Evolutionary conservation across 805 yeast genomes (phyloP).

Genomic region (Komagataella populi): DNA sequence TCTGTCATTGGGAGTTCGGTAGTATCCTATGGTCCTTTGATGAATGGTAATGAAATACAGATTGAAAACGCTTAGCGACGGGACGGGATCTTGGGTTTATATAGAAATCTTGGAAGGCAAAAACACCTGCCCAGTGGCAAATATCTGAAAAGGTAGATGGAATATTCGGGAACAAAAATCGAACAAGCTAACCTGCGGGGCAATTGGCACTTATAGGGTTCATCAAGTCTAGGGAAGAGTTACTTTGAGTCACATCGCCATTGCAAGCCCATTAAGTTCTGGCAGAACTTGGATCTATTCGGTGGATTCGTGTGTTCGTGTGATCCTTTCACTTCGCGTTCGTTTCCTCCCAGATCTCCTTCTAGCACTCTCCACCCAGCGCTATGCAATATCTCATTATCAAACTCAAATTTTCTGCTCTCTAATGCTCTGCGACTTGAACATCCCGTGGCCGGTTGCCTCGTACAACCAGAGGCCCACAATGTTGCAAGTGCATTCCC

Average conservation of each 20-base stretch:
- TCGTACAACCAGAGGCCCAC: slow-evolving; percentile 30
- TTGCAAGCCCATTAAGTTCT: background rate
- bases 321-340: background rate
- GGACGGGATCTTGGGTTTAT: background rate
- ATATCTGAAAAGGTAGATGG: background rate
- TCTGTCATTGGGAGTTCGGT: slow-evolving; percentile 1
- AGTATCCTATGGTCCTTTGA: background rate
- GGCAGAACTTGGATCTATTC: background rate
- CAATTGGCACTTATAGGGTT: background rate
- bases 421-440: slow-evolving; percentile 48
- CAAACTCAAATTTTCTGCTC: background rate
- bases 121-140: background rate
- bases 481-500: slow-evolving; percentile 22
- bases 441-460: slow-evolving; percentile 59
- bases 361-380: background rate
- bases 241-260: background rate
- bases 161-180: background rate
- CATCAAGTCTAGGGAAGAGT: background rate
- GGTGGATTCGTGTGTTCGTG: too few species aligned
- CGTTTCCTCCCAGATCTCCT: background rate
- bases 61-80: background rate
- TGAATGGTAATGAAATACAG: background rate
- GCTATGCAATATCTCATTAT: background rate
- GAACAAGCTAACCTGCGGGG: background rate
- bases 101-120: background rate